Base-by-base conservation (phyloP, 2,329 filamentous ascomycete species). In the Cadophora luteo-olivacea region DNA sequence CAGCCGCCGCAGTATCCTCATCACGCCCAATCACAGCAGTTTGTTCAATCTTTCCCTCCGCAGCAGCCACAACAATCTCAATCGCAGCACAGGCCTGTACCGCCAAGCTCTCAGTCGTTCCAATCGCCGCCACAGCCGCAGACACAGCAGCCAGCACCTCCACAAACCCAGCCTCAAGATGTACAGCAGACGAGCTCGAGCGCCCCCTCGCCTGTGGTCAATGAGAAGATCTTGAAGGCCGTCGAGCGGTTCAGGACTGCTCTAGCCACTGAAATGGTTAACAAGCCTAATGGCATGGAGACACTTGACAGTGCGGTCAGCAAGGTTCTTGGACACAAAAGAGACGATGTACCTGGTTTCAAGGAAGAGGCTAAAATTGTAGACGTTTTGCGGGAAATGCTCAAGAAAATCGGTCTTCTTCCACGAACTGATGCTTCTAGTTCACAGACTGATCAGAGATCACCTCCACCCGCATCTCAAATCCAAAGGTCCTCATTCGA, bases 261-360 rank as follows among this genome's bases (percentile, higher is more conserved):
- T 24, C 58, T 78, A 8, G 49, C 75, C 9, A 62, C 33, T 38
- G 33, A 67, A 64, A 60, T 76, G 62, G 70, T 67, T 57, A 41
- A 54, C 7, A 73, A 70, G 36, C 41, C 67, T 22, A 72, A 76
- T 65, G 72, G 72, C 5, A 75, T 76, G 58, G 72, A 69, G 19
- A 70, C 78, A 48, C 68, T 79, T n/a, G 72, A 75, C 45, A 75
- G 74, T 5, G 76, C 77, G 6, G 70, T 77, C 25, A 75, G 77
- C 49, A 72, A 75, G 33, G 76, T 77, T 29, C 71, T 78, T 45
- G 74, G 75, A 68, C 73, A 16, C 68, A 69, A 24, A 60, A 41
- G 75, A 61, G 74, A 70, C 57, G 64, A 73, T 67, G 68, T 72
- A 54, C 65, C 71, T 14, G 72, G 64, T 14, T 70, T 72, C 24